A percentile compares a stretch with the other conserved stretches of the same genome.
These are phyloP conservation scores for Hypomyces rosellus DNA, from an alignment of 2,329 filamentous ascomycete species.

Conservation along the genomic window DNA sequence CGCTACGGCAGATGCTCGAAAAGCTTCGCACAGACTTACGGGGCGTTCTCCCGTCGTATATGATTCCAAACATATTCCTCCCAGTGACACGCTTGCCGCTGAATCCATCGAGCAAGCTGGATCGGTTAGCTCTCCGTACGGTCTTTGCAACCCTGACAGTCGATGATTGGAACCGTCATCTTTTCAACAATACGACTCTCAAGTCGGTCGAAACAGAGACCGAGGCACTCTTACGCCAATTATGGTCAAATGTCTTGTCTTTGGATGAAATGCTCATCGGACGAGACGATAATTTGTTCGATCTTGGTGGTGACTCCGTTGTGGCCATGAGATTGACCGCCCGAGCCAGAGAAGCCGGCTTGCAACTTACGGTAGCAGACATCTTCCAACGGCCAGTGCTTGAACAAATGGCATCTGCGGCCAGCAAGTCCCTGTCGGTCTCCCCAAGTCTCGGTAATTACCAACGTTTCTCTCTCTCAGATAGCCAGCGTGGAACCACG, in stretches of 20 bases:
- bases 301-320: constrained; percentile 14
- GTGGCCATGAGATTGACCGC: constrained; percentile 12
- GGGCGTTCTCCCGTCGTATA: constrained; percentile 4
- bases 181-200: not conserved
- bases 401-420: constrained; percentile 7
- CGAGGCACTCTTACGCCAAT: constrained; percentile 7
- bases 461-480: not conserved
- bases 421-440: not conserved
- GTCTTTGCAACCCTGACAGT: not conserved
- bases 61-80: constrained; percentile 7
- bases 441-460: not conserved
- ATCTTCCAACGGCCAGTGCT: constrained; percentile 11
- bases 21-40: not conserved
- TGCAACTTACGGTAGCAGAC: constrained; percentile 9
- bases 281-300: constrained; percentile 16
- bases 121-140: constrained; percentile 5
- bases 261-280: constrained; percentile 9
- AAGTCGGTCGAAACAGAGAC: constrained; percentile 4
- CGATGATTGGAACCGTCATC: not conserved
- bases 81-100: constrained; percentile 6
- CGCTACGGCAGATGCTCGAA: not conserved
- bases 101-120: constrained; percentile 7
- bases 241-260: constrained; percentile 12
- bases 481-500: not conserved
- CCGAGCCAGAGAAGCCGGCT: constrained; percentile 4